These are phyloP conservation scores for Umbelopsis isabellina DNA, from an alignment of 192 early-diverging fungal species.

Conservation along the genomic window DNA sequence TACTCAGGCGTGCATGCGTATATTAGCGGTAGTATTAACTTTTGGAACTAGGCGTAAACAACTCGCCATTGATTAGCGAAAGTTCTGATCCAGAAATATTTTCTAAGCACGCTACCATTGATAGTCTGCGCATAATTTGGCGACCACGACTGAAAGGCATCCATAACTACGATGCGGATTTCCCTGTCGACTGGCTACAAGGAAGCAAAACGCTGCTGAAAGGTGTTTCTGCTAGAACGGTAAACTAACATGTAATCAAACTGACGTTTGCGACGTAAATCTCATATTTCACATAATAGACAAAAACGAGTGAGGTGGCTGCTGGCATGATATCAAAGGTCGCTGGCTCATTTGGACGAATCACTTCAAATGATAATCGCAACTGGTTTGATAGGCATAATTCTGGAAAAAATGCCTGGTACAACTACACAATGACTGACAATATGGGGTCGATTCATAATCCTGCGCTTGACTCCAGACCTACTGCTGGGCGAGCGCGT, in stretches of 20 bases:
- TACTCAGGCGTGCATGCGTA: slow-evolving; percentile 11
- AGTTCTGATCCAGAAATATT: slow-evolving; percentile 51
- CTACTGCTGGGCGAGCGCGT: not conserved
- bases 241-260: slow-evolving; percentile 1
- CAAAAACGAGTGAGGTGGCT: slow-evolving; percentile 32
- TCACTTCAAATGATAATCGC: slow-evolving; percentile 1
- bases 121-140: slow-evolving; percentile 50
- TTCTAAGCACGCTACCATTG: slow-evolving; percentile 45
- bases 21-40: not conserved
- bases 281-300: slow-evolving; percentile 15
- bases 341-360: slow-evolving; percentile 26
- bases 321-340: slow-evolving; percentile 35
- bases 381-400: slow-evolving; percentile 13
- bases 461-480: not conserved
- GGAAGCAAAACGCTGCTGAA: slow-evolving; percentile 47
- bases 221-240: slow-evolving; percentile 41
- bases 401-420: slow-evolving; percentile 4
- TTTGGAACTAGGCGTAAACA: not conserved
- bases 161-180: slow-evolving; percentile 35
- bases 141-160: slow-evolving; percentile 40
- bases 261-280: not conserved
- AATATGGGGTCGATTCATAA: not conserved
- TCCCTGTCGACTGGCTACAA: slow-evolving; percentile 46
- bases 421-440: slow-evolving; percentile 9
- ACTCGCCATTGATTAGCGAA: slow-evolving; percentile 35